Evolutionary conservation across 1,139 yeast species (phyloP), one percentile per base, ranked within the genome.

Genomic region (Taphrina deformans): DNA sequence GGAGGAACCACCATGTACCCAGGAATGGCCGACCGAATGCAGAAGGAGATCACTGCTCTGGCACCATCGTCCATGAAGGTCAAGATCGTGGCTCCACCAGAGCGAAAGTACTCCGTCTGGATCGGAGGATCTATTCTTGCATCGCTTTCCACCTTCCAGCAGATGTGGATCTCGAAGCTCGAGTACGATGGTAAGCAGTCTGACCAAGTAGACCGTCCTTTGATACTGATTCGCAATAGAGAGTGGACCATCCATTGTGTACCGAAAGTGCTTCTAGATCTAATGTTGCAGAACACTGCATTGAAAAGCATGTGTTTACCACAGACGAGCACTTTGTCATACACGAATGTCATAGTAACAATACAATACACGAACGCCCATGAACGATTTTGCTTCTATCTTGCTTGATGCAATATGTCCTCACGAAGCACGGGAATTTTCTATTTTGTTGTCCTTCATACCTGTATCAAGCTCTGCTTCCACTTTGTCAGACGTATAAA

Each of bases 141-240:
- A 0, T 93, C 96, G 1, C 79, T 92, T 65, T 85, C 92, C 62
- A 89, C 97, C 0, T 93, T 93, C 76, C 86, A 92, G 86, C 97
- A 91, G 84, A 90, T 91, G 97, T 91, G 97, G 97, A 89, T 91
- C 87, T 90, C 97, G 79, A 91, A 92, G 85, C 97, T 91, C 84
- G 97, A 91, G 85, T 68, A 67, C 62, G 65, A 65, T 12, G 61
- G 53, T 48, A 27, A 48, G 50, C n/a, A 7, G 6, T 10, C 35
- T 18, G 2, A n/a, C 10, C 3, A 6, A n/a, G 29, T 1, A 7
- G 3, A 6, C 12, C 2, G 2, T 31, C 55, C n/a, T 51, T 7
- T 21, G 12, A 26, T 48, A 24, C 35, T 26, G 35, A 29, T 23
- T 9, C 24, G 14, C 92, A 92, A 87, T 98, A 93, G 99, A 93